Base-by-base conservation (phyloP, 768 basidiomycete species). In the Macrolepiota albuminosa region DNA sequence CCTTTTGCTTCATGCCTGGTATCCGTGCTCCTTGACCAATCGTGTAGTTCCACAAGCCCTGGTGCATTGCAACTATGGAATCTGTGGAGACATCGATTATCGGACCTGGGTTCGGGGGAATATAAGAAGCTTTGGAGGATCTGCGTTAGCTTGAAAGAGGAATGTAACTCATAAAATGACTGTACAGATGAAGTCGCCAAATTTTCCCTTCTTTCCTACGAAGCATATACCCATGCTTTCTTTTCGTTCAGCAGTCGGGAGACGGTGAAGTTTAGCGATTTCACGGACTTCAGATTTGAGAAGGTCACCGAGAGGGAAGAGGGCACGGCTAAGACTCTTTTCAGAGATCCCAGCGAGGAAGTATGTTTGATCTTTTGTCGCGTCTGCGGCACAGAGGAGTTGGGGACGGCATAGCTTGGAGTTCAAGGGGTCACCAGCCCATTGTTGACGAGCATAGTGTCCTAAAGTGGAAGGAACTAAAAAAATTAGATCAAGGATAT, bases 161-260 rank as follows among this genome's bases (percentile, higher is more conserved):
- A 33, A 31, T 51, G 1, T 31, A 24, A 59, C 21, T 18, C 3
- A 37, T 51, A 6, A 34, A 54, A 51, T 42, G 40, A 56, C 54
- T 82, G 62, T 61, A 89, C 92, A 82, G 52, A 95, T 71, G 68
- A 95, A 98, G 9, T 82, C 73, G 31, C 79, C 76, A 64, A 96
- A 95, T 51, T 75, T 81, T 10, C 79, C 77, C 67, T 88, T 85
- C 68, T 95, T 84, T 5, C 95, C 95, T 1, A 98, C 86, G 63
- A 98, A 98, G 68, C 95, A 98, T 18, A 98, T 81, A 0, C 95
- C 95, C 85, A 96, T 94, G 71, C 91, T 94, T 68, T 98, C 95
- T 18, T 78, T 80, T 60, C 92, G 80, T 3, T 82, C 77, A 21
- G 50, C 34, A 11, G 50, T 51, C 21, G 50, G 50, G 11, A 51